Base-by-base conservation (phyloP, 1,284 basidiomycete species). In the Grifola frondosa region DNA sequence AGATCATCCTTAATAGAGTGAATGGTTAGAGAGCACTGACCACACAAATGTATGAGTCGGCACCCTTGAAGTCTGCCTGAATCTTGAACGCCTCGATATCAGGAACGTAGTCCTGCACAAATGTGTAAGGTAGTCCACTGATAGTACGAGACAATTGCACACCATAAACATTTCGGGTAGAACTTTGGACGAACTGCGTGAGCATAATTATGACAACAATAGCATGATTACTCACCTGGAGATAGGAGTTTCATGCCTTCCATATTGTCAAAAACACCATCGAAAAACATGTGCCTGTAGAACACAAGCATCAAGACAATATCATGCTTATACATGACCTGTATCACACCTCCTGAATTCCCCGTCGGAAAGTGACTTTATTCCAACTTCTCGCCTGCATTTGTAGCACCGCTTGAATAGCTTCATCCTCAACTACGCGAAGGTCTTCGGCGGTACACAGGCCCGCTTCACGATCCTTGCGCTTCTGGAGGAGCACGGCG, bases 181-280 rank as follows among this genome's bases (percentile, higher is more conserved):
- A 5, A 66, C 66, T 66, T 35, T n/a, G n/a, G n/a, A n/a, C n/a
- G 10, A 13, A 28, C n/a, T 21, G 15, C 11, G 6, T 28, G 15
- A 42, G 38, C 29, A 42, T 43, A 41, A 41, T 48, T 24, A 13
- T 40, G n/a, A 31, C 28, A 25, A 44, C 24, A 22, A 33, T 16
- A 21, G 35, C 46, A 38, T 35, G 29, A 32, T 17, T 25, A n/a
- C n/a, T n/a, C n/a, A n/a, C n/a, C n/a, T n/a, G n/a, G n/a, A n/a
- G n/a, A n/a, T n/a, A n/a, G n/a, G n/a, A n/a, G 68, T 32, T 71
- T 73, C 72, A 84, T 83, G 31, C 86, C 84, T 33, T 82, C 75
- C 47, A 81, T 63, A 49, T 69, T 81, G 51, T 82, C 75, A 57
- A 78, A 83, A 16, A 81, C 77, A 12, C 76, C 77, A 41, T 81